Percentiles rank a stretch among this genome's conserved stretches.
These are phyloP conservation scores for Claviceps sp. DNA, from an alignment of 2,329 filamentous ascomycete species.

Conservation along the genomic window DNA sequence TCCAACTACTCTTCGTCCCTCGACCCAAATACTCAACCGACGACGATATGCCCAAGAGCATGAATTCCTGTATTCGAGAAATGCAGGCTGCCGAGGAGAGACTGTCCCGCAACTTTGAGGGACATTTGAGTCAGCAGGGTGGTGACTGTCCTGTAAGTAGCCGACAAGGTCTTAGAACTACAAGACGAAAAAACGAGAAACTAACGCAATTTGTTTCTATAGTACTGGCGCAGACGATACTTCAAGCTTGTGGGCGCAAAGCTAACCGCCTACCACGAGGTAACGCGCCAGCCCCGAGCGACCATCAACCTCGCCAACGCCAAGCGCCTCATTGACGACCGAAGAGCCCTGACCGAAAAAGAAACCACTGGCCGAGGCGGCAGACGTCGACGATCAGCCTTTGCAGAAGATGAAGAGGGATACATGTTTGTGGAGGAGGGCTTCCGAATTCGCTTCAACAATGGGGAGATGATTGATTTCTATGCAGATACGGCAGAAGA, in stretches of 20 bases:
- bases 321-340: slow-evolving; percentile 85
- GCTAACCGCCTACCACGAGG: slow-evolving; percentile 90
- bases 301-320: slow-evolving; percentile 95
- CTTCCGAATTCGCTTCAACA: slow-evolving; percentile 96
- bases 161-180: background rate
- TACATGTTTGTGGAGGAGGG: slow-evolving; percentile 99
- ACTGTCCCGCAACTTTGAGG: slow-evolving; percentile 68
- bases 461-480: slow-evolving; percentile 96
- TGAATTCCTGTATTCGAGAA: slow-evolving; percentile 91
- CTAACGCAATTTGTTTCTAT: slow-evolving; percentile 23
- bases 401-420: slow-evolving; percentile 95
- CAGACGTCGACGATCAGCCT: slow-evolving; percentile 79
- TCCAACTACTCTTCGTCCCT: slow-evolving; percentile 90
- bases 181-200: too few species aligned
- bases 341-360: slow-evolving; percentile 67
- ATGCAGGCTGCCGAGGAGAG: slow-evolving; percentile 80
- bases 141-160: slow-evolving; percentile 86
- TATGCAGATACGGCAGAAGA: slow-evolving; percentile 80
- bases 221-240: slow-evolving; percentile 97
- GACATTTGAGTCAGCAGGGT: slow-evolving; percentile 86
- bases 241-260: slow-evolving; percentile 89
- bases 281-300: slow-evolving; percentile 84
- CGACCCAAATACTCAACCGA: slow-evolving; percentile 77
- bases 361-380: slow-evolving; percentile 66
- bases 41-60: slow-evolving; percentile 98